phyloP scores from a whole-genome alignment of 2,329 filamentous ascomycete species.

The Hymenoscyphus occultus region DNA sequence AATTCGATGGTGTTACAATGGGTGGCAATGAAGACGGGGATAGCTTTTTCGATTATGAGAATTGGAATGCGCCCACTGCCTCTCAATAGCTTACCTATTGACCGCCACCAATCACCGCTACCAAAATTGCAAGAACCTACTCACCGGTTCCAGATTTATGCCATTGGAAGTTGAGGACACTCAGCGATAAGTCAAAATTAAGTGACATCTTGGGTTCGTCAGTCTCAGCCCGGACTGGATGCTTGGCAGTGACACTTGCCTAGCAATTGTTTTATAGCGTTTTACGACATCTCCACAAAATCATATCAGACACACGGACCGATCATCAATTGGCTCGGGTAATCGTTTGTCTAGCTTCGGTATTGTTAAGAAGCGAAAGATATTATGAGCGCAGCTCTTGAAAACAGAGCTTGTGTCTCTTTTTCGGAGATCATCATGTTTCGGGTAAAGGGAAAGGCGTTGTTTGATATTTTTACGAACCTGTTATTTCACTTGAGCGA shows the following conservation, averaged over 20 bases:
- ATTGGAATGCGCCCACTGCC: slow-evolving; percentile 12
- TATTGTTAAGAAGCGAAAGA: slow-evolving; percentile 15
- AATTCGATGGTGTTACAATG: neutral
- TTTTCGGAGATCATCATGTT: neutral
- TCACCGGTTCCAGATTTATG: neutral
- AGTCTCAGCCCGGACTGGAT: neutral
- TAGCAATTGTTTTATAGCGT: slow-evolving; percentile 1
- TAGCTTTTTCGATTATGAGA: slow-evolving; percentile 21
- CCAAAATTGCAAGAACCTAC: neutral
- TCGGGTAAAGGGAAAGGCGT: neutral
- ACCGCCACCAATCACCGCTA: neutral
- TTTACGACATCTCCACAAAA: slow-evolving; percentile 3
- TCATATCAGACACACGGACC: neutral
- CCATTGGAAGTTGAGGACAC: neutral
- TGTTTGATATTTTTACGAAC: neutral
- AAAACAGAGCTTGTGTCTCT: neutral
- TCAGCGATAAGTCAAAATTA: neutral
- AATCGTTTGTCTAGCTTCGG: slow-evolving; percentile 10
- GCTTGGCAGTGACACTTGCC: neutral
- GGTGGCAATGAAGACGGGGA: slow-evolving; percentile 11
- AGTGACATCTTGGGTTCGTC: neutral
- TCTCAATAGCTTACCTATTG: slow-evolving; percentile 1
- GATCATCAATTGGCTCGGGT: neutral
- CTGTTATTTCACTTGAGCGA: neutral
- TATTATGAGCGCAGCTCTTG: neutral